Conservation (phyloP, 306 rosid genomes). For the Delonix regia region DNA sequence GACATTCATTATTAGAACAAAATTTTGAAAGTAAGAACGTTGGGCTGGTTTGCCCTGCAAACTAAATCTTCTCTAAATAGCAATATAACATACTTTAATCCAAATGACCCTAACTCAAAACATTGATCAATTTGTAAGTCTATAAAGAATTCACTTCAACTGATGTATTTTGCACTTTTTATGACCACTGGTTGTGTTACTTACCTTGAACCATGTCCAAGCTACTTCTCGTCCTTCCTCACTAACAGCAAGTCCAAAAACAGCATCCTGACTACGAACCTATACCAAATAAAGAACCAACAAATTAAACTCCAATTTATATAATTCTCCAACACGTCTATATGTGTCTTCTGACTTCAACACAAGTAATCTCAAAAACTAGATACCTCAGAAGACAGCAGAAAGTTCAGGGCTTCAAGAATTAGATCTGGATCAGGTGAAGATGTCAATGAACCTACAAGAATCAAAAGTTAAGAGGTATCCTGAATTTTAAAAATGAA, state of each 20-base stretch:
- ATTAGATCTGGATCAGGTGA: constrained; percentile 52
- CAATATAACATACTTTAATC: neutral
- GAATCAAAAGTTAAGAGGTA: constrained; percentile 28
- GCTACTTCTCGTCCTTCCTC: constrained; percentile 78
- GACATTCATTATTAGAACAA: constrained; percentile 23
- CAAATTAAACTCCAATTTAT: constrained; percentile 34
- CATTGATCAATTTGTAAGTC: constrained; percentile 14
- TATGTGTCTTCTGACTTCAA: constrained; percentile 13
- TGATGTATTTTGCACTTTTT: constrained; percentile 19
- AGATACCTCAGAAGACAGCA: constrained; percentile 58
- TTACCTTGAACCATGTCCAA: constrained; percentile 90
- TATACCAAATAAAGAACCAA: constrained; percentile 36
- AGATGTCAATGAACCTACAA: constrained; percentile 51
- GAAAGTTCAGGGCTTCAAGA: constrained; percentile 53
- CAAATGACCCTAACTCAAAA: constrained; percentile 26
- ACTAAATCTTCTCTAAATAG: constrained; percentile 14
- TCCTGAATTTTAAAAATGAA: constrained; percentile 9
- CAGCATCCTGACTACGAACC: constrained; percentile 93
- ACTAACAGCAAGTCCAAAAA: constrained; percentile 64
- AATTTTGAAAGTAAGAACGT: neutral
- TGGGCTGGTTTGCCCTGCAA: neutral
- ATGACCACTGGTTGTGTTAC: constrained; percentile 35
- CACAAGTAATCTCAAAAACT: constrained; percentile 11
- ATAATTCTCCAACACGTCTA: constrained; percentile 13
- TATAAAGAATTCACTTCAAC: constrained; percentile 17